Evolutionary conservation across 148 eudicot species (phyloP), one percentile per base, ranked within the genome.

Genomic region (Tetragonia tetragonoides): DNA sequence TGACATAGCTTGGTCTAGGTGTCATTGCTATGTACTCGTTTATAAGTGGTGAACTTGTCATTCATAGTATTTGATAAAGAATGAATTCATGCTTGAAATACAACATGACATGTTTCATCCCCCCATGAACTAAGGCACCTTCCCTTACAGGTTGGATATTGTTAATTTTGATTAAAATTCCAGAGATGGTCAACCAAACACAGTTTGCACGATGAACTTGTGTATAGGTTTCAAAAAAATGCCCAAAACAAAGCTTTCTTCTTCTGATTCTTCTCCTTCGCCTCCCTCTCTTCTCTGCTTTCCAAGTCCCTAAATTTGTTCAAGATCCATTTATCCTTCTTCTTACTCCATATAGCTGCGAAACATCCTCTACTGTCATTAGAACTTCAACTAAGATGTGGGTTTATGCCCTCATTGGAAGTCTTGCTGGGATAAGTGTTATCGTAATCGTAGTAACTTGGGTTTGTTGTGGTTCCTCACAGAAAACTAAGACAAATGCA

Each of bases 321-420:
- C n/a, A 46, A 6, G 24, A 59, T 23, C 56, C 11, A 51, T 24
- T 12, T 37, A 38, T 9, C 10, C 47, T 23, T 24, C 49, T 76
- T 72, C 77, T 3, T 56, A 3, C n/a, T 54, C 14, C 3, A 18
- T 23, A 21, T 2, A 24, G 41, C 44, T 18, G 41, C 39, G 51
- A n/a, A 66, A 51, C 41, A 72, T 59, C 64, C 40, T 72, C 44
- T 15, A 41, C 40, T 56, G 3, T 66, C 41, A 23, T 38, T 56
- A 7, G 17, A 61, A 17, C 40, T 71, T 53, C 62, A 41, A 81
- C 64, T 51, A 90, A 79, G 57, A 90, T 87, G 79, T 80, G 89
- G 84, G 73, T 87, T 51, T 82, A 81, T 57, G 88, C 74, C n/a
- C 67, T 89, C 77, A 78, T 87, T 41, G 98, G 92, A 71, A 82